Conservation (phyloP, 2,329 filamentous ascomycete genomes). For the Chaetoscypha palmicola region DNA sequence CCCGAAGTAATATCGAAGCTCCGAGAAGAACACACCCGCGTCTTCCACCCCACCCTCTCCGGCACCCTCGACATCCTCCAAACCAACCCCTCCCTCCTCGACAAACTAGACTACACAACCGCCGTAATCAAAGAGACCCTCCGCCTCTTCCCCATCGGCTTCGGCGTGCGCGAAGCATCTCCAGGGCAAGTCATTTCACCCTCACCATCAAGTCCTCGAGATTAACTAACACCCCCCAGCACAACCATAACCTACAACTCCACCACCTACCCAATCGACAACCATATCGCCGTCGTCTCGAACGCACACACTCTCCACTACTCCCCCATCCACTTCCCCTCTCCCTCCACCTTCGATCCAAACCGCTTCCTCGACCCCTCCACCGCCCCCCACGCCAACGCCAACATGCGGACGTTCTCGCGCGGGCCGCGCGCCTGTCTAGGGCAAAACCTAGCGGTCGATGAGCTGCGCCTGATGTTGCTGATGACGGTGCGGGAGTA, state of each 20-base stretch:
- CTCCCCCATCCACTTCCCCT: not conserved
- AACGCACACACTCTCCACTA: not conserved
- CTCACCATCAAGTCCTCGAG: not conserved
- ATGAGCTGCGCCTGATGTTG: not conserved
- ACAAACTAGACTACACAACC: not conserved
- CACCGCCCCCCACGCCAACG: not conserved
- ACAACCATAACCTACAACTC: not conserved
- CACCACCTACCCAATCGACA: constrained; percentile 4
- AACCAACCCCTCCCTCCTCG: not conserved
- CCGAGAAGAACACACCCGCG: not conserved
- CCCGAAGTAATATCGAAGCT: not conserved
- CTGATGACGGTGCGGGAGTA: not conserved
- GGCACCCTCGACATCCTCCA: not conserved
- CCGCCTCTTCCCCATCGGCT: not conserved
- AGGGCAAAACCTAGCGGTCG: not conserved
- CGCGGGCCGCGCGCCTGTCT: not conserved
- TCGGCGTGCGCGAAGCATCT: not conserved
- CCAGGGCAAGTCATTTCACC: not conserved
- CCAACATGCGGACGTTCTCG: not conserved
- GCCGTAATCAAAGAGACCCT: constrained; percentile 1
- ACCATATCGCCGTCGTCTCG: constrained; percentile 11
- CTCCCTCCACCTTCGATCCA: not conserved
- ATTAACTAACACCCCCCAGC: not conserved
- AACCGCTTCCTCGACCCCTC: not conserved
- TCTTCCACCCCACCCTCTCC: not conserved